Evolutionary conservation across 768 basidiomycete genomes (phyloP), one percentile per base, ranked within the genome.

Genomic region (Rhodotorula babjevae): DNA sequence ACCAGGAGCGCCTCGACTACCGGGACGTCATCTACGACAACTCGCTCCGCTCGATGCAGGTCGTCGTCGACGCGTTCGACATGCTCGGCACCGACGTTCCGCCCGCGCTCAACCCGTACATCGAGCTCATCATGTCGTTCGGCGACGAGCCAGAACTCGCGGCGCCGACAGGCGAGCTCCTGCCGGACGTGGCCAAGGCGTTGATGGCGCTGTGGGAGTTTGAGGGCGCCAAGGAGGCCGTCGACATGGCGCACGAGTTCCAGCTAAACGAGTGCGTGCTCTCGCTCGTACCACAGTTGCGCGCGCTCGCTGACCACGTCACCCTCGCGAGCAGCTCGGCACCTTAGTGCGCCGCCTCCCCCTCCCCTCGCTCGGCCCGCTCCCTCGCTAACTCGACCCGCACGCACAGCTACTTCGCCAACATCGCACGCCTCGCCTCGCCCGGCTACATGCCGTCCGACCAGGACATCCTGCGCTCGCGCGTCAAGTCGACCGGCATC

Each of bases 401-500:
- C 40, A 36, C 52, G 52, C 15, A n/a, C 65, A 82, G 82, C 85
- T 98, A 93, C 84, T 98, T 97, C 85, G 90, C 88, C 80, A 82
- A 88, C 36, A 90, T 97, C 76, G 87, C 90, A 69, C 87, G 93
- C 67, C 92, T 98, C 87, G 83, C 88, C 0, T 77, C 84, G 4
- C 84, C 86, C 0, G 84, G 84, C 42, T 98, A 94, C 83, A 82
- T 93, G 70, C 95, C 95, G 15, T 89, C 89, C 0, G 94, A 97
- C 81, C 92, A 96, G 81, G 75, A 98, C 78, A 95, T 98, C 78
- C 83, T 97, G 16, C 86, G 95, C 53, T 89, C 89, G 65, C 87
- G 95, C 77, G 94, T 97, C 56, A 97, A 96, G 84, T 95, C 93
- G 0, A 97, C 94, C 0, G 95, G 95, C 72, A 96, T 98, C 79